These are phyloP conservation scores for Zymoseptoria passerinii DNA, from an alignment of 2,329 filamentous ascomycete genomes.

Conservation along the genomic window DNA sequence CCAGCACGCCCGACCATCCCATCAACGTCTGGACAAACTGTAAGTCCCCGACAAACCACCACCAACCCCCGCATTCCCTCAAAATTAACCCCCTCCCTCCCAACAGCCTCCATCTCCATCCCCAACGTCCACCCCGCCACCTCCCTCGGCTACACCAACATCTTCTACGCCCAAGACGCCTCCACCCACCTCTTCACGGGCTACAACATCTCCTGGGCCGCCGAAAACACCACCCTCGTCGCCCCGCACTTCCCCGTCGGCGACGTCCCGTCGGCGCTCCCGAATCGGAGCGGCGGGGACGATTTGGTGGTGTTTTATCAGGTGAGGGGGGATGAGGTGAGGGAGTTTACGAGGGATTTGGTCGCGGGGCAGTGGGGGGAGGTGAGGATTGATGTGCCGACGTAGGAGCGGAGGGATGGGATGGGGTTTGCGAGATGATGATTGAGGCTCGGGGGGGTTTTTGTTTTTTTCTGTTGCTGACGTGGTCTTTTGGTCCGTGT, in stretches of 20 bases:
- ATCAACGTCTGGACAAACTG: conserved; percentile 34
- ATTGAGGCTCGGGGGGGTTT: no score
- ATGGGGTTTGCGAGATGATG: no score
- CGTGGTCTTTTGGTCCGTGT: no score
- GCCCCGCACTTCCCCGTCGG: conserved; percentile 29
- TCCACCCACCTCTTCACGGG: conserved; percentile 31
- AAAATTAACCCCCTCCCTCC: neutral
- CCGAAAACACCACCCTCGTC: conserved; percentile 33
- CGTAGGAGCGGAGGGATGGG: neutral
- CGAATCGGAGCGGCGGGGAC: conserved; percentile 25
- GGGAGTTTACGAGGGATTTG: conserved; percentile 25
- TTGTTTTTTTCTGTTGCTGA: no score
- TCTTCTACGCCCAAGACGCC: conserved; percentile 35
- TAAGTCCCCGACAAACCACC: no score
- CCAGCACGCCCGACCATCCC: conserved; percentile 28
- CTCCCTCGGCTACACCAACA: conserved; percentile 36
- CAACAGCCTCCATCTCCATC: conserved; percentile 24
- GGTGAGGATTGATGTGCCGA: conserved; percentile 14
- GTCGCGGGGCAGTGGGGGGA: conserved; percentile 24
- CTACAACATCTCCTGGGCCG: conserved; percentile 32
- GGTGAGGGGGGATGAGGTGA: conserved; percentile 24
- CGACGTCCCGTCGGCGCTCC: conserved; percentile 28
- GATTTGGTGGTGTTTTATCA: conserved; percentile 29
- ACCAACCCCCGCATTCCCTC: neutral
- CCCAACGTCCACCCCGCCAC: conserved; percentile 32